Percentiles rank a stretch among this genome's conserved stretches.
These are phyloP conservation scores for Xylaria sp. DNA, from an alignment of 2,329 filamentous ascomycete genomes.

Conservation along the genomic window DNA sequence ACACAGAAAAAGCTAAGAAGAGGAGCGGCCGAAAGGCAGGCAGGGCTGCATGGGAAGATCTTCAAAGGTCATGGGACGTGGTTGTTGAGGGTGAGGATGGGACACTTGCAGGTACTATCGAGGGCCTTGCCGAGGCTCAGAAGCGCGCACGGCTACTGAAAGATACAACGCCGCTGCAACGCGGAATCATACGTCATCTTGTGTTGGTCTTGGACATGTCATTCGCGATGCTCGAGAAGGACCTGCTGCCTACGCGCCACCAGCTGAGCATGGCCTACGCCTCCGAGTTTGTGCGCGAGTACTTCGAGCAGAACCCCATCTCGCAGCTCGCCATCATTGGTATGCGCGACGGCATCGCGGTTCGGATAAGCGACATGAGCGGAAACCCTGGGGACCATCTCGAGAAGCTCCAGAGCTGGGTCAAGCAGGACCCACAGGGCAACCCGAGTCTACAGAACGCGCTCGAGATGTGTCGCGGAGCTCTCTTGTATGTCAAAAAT, in stretches of 20 bases:
- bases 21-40: conserved; percentile 41
- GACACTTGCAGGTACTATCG: conserved; percentile 72
- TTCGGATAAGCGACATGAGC: conserved; percentile 85
- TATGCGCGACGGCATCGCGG: conserved; percentile 89
- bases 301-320: conserved; percentile 98
- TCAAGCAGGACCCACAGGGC: conserved; percentile 71
- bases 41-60: conserved; percentile 69
- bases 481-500: conserved; percentile 72
- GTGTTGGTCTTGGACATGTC: conserved; percentile 91
- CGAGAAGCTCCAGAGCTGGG: conserved; percentile 71
- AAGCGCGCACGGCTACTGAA: conserved; percentile 82
- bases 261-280: conserved; percentile 82
- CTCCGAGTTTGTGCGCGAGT: conserved; percentile 87
- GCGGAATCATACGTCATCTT: conserved; percentile 96
- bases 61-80: conserved; percentile 72
- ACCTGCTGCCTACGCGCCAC: conserved; percentile 86
- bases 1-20: conserved; percentile 41
- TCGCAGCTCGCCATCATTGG: conserved; percentile 91
- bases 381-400: conserved; percentile 92
- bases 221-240: conserved; percentile 93
- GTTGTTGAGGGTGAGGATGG: conserved; percentile 82
- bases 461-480: conserved; percentile 90
- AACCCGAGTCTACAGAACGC: conserved; percentile 90
- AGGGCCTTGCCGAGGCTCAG: conserved; percentile 77
- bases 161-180: conserved; percentile 93